Percentiles rank a stretch among this genome's conserved stretches.
These are phyloP conservation scores for Pyrus hybrid DNA, from an alignment of 331 rosid genomes.

Conservation along the genomic window DNA sequence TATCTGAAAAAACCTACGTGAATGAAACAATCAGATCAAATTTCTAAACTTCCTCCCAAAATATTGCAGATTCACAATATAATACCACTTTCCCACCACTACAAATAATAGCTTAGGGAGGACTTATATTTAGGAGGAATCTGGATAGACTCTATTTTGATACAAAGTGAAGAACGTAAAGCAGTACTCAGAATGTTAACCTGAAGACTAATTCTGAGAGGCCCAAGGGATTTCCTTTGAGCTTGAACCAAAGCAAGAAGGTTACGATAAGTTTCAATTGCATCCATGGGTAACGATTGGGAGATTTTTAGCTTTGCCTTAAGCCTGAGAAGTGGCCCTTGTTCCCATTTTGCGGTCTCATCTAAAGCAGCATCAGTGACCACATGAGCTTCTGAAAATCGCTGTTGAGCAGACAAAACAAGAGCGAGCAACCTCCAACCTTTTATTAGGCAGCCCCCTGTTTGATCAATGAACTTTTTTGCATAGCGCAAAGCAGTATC, in stretches of 20 bases:
- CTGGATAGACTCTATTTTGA: background rate
- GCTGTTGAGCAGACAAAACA: constrained; percentile 83
- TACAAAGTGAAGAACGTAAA: constrained; percentile 1
- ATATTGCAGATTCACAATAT: background rate
- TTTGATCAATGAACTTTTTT: constrained; percentile 63
- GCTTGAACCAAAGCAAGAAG: constrained; percentile 99
- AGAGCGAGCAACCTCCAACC: constrained; percentile 92
- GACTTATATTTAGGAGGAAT: background rate
- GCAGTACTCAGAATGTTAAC: constrained; percentile 31
- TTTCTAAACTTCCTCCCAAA: background rate
- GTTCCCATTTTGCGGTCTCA: constrained; percentile 92
- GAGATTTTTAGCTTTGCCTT: constrained; percentile 80
- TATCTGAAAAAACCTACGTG: too few species aligned
- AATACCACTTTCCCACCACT: background rate
- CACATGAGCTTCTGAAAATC: constrained; percentile 81
- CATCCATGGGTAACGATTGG: constrained; percentile 70
- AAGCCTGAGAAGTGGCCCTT: constrained; percentile 81
- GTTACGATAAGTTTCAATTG: constrained; percentile 85
- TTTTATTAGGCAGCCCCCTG: constrained; percentile 75
- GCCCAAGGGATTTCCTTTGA: constrained; percentile 78
- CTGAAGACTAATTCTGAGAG: constrained; percentile 43
- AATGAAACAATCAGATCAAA: background rate
- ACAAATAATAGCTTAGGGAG: background rate
- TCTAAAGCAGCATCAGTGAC: constrained; percentile 95
- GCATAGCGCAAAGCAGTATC: constrained; percentile 62